These are phyloP conservation scores for Neofusicoccum sp. DNA, from an alignment of 2,329 filamentous ascomycete species.

Conservation along the genomic window DNA sequence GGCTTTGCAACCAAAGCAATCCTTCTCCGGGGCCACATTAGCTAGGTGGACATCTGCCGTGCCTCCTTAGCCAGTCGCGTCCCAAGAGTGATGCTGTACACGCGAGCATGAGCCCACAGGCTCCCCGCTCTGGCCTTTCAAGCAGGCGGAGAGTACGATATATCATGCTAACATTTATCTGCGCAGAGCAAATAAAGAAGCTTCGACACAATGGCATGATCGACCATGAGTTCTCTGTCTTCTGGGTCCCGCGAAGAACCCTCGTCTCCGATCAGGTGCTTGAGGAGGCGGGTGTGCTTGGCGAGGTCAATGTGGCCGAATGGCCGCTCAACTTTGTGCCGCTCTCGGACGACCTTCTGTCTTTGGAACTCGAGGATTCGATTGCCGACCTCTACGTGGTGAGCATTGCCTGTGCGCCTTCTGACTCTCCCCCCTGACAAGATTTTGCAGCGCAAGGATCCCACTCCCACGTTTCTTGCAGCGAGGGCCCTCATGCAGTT, in stretches of 20 bases:
- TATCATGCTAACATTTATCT: constrained; percentile 50
- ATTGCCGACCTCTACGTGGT: constrained; percentile 84
- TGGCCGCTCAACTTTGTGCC: constrained; percentile 88
- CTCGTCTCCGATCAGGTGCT: constrained; percentile 87
- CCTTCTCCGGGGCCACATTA: not conserved
- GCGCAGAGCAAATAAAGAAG: constrained; percentile 83
- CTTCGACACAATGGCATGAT: constrained; percentile 83
- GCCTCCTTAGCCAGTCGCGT: constrained; percentile 10
- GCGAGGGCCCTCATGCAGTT: constrained; percentile 92
- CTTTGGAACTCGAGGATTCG: constrained; percentile 82
- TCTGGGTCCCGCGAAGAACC: constrained; percentile 92
- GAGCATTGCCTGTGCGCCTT: constrained; percentile 26
- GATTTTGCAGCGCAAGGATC: constrained; percentile 67
- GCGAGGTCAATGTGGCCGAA: constrained; percentile 86
- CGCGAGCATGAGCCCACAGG: constrained; percentile 10
- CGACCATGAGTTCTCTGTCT: constrained; percentile 93
- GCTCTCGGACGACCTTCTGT: constrained; percentile 85
- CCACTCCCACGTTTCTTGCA: constrained; percentile 83
- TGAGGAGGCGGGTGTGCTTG: constrained; percentile 88
- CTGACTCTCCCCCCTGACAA: constrained; percentile 26
- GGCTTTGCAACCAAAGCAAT: constrained; percentile 4
- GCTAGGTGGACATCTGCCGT: not conserved
- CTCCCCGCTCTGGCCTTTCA: not conserved
- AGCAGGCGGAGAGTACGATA: constrained; percentile 5
- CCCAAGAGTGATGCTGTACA: constrained; percentile 2